A percentile compares a stretch with the other conserved stretches of the same genome.
phyloP scores from a whole-genome alignment of 2,329 filamentous ascomycete species.

The Amauroascus niger region DNA sequence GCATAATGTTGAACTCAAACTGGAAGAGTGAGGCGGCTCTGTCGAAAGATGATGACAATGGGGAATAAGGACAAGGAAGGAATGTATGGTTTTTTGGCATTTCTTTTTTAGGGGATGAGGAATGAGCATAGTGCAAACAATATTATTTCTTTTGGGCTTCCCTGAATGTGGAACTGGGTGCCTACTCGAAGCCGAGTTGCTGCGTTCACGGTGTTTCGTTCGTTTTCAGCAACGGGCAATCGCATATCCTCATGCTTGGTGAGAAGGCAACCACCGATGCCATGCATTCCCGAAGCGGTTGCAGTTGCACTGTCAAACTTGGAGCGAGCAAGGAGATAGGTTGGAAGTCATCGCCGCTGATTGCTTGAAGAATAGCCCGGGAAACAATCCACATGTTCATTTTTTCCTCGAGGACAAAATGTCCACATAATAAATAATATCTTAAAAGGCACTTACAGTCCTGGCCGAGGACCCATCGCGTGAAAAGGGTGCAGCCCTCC shows the following conservation, averaged over 20 bases:
- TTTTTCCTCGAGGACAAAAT: neutral
- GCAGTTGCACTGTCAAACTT: conserved; percentile 15
- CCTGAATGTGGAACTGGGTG: neutral
- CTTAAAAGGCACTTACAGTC: neutral
- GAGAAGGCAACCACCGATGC: conserved; percentile 10
- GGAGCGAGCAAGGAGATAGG: conserved; percentile 1
- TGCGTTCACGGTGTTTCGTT: neutral
- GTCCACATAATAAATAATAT: neutral
- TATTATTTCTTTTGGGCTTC: neutral
- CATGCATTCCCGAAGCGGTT: conserved; percentile 13
- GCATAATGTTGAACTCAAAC: conserved; percentile 3
- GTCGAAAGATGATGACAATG: neutral
- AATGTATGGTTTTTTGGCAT: neutral
- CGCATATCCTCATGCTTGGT: conserved; percentile 10
- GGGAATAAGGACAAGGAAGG: neutral
- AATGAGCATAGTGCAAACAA: conserved; percentile 1
- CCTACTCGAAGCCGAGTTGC: conserved; percentile 4
- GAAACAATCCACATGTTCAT: conserved; percentile 4
- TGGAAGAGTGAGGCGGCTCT: conserved; percentile 11
- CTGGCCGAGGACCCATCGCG: neutral
- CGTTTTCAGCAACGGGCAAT: conserved; percentile 13
- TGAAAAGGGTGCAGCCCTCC: neutral
- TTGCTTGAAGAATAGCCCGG: neutral
- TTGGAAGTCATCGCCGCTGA: conserved; percentile 7
- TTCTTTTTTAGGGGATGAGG: neutral